Percentiles rank a stretch among this genome's conserved stretches.
Conservation (phyloP, 2,329 filamentous ascomycete species). For the Xylaria sp. region DNA sequence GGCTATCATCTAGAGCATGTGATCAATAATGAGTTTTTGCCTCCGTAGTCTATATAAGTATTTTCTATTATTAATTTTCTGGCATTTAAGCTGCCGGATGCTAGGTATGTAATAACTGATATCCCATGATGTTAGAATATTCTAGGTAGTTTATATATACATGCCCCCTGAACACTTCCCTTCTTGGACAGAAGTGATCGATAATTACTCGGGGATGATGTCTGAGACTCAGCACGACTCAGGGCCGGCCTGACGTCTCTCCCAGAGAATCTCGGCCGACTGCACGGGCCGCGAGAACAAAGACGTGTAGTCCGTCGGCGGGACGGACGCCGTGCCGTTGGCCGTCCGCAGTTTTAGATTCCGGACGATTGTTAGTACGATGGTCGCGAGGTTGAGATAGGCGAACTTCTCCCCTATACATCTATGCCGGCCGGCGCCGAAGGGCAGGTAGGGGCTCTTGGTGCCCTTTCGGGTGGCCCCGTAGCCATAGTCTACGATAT, state of each 20-base stretch:
- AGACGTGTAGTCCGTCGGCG: constrained; percentile 73
- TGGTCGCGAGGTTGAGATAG: constrained; percentile 74
- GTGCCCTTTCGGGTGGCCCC: constrained; percentile 50
- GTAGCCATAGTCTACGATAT: constrained; percentile 48
- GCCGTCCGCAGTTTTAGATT: constrained; percentile 69
- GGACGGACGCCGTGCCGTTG: constrained; percentile 65
- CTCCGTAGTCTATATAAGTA: not conserved
- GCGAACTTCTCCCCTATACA: constrained; percentile 84
- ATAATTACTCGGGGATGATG: not conserved
- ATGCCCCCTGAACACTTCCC: too few species aligned
- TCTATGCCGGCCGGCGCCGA: constrained; percentile 77
- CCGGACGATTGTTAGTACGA: constrained; percentile 70
- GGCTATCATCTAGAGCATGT: not conserved
- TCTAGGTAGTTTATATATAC: too few species aligned
- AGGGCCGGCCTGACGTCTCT: not conserved
- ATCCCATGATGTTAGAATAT: not conserved
- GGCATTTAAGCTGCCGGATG: too few species aligned
- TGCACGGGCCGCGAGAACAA: constrained; percentile 54
- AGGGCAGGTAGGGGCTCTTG: constrained; percentile 70
- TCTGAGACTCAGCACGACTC: not conserved
- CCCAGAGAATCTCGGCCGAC: constrained; percentile 52
- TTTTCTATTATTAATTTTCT: not conserved
- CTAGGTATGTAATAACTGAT: too few species aligned
- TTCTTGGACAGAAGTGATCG: too few species aligned
- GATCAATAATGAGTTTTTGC: not conserved